Base-by-base conservation (phyloP, 306 rosid genomes). In the Gleditsia sinensis region DNA sequence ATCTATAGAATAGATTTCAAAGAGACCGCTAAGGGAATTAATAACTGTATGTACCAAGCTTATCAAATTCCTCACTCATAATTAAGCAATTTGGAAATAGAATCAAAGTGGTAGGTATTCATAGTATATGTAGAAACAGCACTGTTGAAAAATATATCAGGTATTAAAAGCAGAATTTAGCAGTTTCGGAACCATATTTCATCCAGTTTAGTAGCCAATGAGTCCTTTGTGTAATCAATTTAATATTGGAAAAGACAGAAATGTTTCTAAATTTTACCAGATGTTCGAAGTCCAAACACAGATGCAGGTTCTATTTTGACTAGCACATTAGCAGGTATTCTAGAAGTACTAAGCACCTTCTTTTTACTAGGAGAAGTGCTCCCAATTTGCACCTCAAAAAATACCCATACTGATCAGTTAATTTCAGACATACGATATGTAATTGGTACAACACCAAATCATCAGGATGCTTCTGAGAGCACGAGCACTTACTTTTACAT, bases 401-500 rank as follows among this genome's bases (percentile, higher is more conserved):
- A n/a, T 28, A 28, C 16, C 3, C 28, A 58, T 42, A 25, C 23
- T 30, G 42, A 40, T 69, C 9, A 37, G 28, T 60, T 17, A 42
- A 60, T 60, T 54, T 19, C 20, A 45, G n/a, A 34, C 17, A 25
- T 12, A 42, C 8, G 5, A 56, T 9, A 61, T 25, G 74, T 21
- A 30, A 55, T 76, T 56, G 28, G 51, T 46, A 57, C 32, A 34
- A 62, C 42, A 48, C 36, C 19, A 58, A 78, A 56, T 63, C 50
- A 80, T 62, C 27, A n/a, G 7, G 68, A 55, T 25, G 24, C 32
- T 60, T 57, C 16, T 48, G 3, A 67, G 63, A 43, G 49, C 57
- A 71, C 0, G 62, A 70, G 54, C 23, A 56, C 85, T 84, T 85
- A 89, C 98, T 85, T 94, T 91, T 55, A 94, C 53, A 80, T 89